Evolutionary conservation across 176 grass and related monocot genomes (phyloP).

Genomic region (Triticum turgidum): DNA sequence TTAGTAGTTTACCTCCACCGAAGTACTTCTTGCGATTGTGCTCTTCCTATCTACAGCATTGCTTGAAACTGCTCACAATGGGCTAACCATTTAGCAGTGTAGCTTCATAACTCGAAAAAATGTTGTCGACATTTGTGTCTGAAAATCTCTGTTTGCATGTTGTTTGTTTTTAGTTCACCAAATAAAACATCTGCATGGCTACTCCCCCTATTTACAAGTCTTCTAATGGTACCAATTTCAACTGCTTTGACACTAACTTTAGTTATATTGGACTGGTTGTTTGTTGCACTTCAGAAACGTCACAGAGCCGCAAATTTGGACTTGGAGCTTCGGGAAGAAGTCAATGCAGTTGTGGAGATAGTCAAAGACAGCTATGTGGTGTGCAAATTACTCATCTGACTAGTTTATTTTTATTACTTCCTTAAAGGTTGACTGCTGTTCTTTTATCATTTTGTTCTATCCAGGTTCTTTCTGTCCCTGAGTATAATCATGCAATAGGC

Average conservation of each 20-base stretch:
- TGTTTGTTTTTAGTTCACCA: neutral
- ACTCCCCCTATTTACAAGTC: neutral
- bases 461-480: slow-evolving; percentile 87
- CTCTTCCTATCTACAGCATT: neutral
- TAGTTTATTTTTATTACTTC: neutral
- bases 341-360: slow-evolving; percentile 84
- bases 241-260: neutral
- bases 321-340: slow-evolving; percentile 76
- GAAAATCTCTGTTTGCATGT: neutral
- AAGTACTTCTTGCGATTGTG: slow-evolving; percentile 2
- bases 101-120: neutral
- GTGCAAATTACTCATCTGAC: slow-evolving; percentile 28
- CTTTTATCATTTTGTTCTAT: slow-evolving; percentile 30
- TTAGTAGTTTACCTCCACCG: neutral
- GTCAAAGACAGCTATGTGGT: slow-evolving; percentile 82
- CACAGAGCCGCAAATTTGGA: slow-evolving; percentile 46
- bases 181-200: slow-evolving; percentile 16
- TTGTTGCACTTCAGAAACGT: slow-evolving; percentile 70
- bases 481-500: slow-evolving; percentile 82
- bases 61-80: neutral
- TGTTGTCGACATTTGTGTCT: neutral
- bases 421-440: neutral
- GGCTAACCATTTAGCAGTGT: neutral
- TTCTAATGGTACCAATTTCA: neutral
- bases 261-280: neutral